A percentile compares a stretch with the other conserved stretches of the same genome.
phyloP scores from a whole-genome alignment of 805 yeast species.

The Candida tallmaniae region DNA sequence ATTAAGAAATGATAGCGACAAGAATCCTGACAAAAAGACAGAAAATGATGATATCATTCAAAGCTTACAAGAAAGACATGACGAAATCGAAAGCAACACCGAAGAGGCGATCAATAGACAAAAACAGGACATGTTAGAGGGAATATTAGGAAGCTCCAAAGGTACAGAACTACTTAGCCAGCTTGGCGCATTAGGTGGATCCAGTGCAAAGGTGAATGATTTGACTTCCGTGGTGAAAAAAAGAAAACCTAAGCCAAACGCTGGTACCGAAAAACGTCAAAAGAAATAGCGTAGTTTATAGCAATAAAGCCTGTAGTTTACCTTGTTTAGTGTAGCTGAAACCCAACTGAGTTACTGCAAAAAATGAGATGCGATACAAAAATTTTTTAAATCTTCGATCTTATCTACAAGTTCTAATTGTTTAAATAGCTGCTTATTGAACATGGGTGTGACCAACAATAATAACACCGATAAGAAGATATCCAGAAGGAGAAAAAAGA shows the following conservation, averaged over 20 bases:
- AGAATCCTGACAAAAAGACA: conserved; percentile 30
- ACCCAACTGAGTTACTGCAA: no score
- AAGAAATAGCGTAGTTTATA: no score
- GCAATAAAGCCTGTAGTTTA: no score
- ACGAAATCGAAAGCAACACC: conserved; percentile 52
- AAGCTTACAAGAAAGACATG: conserved; percentile 53
- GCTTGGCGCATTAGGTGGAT: conserved; percentile 8
- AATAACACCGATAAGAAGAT: conserved; percentile 1
- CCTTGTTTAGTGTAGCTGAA: no score
- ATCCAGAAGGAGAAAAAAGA: conserved; percentile 62
- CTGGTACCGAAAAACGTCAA: conserved; percentile 9
- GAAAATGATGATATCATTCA: conserved; percentile 45
- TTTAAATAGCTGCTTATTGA: no score
- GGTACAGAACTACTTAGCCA: conserved; percentile 11
- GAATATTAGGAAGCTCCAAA: conserved; percentile 45
- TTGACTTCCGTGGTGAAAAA: conserved; percentile 61
- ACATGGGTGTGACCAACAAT: no score
- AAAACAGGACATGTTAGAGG: conserved; percentile 50
- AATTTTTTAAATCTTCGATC: no score
- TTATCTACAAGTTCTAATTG: no score
- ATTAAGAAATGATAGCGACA: conserved; percentile 39
- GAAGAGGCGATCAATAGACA: conserved; percentile 45
- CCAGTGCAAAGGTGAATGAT: conserved; percentile 44
- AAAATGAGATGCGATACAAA: no score
- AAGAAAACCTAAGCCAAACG: conserved; percentile 26